Base-by-base conservation (phyloP, 2,329 filamentous ascomycete species). In the Penicillium sp. region DNA sequence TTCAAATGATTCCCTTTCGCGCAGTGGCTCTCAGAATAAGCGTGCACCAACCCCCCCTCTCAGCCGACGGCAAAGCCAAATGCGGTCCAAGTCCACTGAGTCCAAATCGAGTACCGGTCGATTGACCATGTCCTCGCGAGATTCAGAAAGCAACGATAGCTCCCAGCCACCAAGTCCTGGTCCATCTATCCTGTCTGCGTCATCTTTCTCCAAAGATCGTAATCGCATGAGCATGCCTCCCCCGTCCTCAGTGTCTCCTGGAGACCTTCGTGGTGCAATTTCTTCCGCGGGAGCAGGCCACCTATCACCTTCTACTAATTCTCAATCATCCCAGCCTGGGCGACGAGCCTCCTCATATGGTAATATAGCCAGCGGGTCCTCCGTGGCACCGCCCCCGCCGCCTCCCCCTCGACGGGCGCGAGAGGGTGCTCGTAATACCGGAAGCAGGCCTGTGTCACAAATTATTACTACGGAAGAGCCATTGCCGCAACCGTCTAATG, bases 11-110 rank as follows among this genome's bases (percentile, higher is more conserved):
- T 56, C 66, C 14, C 62, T 71, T 22, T 59, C 64, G 9, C 69
- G 71, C 51, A 72, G 66, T 40, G 62, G 66, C 26, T 71, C 69
- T 11, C 70, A 73, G 40, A 63, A 72, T 18, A 78, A 75, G 58
- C 75, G 74, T 23, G 75, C 78, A 3, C 77, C 79, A 9, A 76
- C 79, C 9, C 79, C 79, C 22, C 80, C 81, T 20, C 59, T 80
- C 23, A 72, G 78, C 54, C 69, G 81, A 51, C 75, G 79, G 47
- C 78, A 78, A 52, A 80, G 78, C 54, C 77, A 79, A 54, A 70
- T 74, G 65, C 69, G 73, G 27, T 70, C 68, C 33, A 73, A 75
- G 55, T 69, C 71, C 14, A 67, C 66, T 7, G 53, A 70, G 46
- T 68, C 70, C 47, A 70, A 69, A 58, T 66, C 70, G 31, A 69